Evolutionary conservation across 2,329 filamentous ascomycete genomes (phyloP).

Genomic region (Elsinoe ampelina): DNA sequence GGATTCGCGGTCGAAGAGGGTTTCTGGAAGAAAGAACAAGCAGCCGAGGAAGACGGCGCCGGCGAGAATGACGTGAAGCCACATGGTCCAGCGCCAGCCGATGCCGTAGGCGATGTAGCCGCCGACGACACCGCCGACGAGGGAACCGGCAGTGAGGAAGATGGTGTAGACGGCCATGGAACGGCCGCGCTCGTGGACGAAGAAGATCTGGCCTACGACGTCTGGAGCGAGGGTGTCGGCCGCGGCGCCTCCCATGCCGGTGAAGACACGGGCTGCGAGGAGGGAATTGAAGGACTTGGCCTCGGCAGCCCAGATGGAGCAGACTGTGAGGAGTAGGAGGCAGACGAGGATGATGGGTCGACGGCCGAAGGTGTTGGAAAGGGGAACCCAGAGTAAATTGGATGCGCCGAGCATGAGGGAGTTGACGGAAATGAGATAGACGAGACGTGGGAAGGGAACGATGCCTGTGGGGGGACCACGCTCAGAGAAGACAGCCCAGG

Average conservation of each 20-base stretch:
- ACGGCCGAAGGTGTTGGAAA: constrained; percentile 34
- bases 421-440: constrained; percentile 31
- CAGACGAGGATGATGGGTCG: constrained; percentile 30
- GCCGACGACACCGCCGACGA: constrained; percentile 32
- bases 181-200: constrained; percentile 33
- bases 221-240: constrained; percentile 34
- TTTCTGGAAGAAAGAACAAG: constrained; percentile 33
- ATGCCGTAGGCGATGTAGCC: constrained; percentile 32
- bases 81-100: constrained; percentile 33
- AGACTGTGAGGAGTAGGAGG: constrained; percentile 27
- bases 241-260: constrained; percentile 30
- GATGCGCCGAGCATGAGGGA: constrained; percentile 31
- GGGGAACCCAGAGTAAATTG: constrained; percentile 35
- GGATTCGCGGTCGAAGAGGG: constrained; percentile 29
- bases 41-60: constrained; percentile 27
- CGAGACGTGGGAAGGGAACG: constrained; percentile 25
- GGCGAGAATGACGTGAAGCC: constrained; percentile 32
- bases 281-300: constrained; percentile 29
- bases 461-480: constrained; percentile 15
- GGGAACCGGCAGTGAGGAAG: constrained; percentile 30
- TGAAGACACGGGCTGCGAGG: constrained; percentile 30
- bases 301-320: constrained; percentile 34
- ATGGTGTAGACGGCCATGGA: constrained; percentile 37
- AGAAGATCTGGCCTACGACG: constrained; percentile 35
- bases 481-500: constrained; percentile 19